A percentile compares a stretch with the other conserved stretches of the same genome.
phyloP scores from a whole-genome alignment of 2,329 filamentous ascomycete species.

The Tolypocladium endophyticum region DNA sequence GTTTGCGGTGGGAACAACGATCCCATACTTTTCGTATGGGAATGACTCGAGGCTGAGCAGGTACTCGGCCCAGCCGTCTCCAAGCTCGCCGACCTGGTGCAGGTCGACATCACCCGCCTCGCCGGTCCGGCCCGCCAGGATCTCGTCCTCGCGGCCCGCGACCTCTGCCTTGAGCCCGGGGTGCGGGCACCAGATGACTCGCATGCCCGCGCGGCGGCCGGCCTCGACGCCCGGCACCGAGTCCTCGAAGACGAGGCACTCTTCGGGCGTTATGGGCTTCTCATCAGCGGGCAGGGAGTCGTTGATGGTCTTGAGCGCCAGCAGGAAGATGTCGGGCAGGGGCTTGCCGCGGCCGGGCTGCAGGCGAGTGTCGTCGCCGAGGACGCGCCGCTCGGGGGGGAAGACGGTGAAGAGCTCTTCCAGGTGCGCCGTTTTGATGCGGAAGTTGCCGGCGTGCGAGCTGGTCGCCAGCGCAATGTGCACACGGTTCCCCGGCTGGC shows the following conservation, averaged over 20 bases:
- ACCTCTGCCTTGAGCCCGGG: constrained; percentile 67
- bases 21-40: constrained; percentile 49
- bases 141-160: constrained; percentile 62
- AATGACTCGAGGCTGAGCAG: constrained; percentile 39
- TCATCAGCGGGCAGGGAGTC: constrained; percentile 53
- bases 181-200: constrained; percentile 88
- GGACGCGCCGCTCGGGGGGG: constrained; percentile 56
- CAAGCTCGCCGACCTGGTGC: constrained; percentile 45
- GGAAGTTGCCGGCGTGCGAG: constrained; percentile 60
- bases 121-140: constrained; percentile 73
- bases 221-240: constrained; percentile 87
- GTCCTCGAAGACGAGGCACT: constrained; percentile 96
- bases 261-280: constrained; percentile 60
- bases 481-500: constrained; percentile 30
- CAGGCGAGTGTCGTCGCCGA: constrained; percentile 80
- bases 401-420: constrained; percentile 54
- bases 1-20: constrained; percentile 26
- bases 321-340: constrained; percentile 83
- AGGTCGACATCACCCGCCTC: constrained; percentile 47
- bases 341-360: constrained; percentile 78
- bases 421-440: constrained; percentile 61
- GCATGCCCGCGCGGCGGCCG: constrained; percentile 84
- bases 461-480: constrained; percentile 84
- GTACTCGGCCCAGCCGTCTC: constrained; percentile 53
- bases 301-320: constrained; percentile 81